A percentile compares a stretch with the other conserved stretches of the same genome.
phyloP scores from a whole-genome alignment of 2,329 filamentous ascomycete genomes.

The Epichloe aotearoae region DNA sequence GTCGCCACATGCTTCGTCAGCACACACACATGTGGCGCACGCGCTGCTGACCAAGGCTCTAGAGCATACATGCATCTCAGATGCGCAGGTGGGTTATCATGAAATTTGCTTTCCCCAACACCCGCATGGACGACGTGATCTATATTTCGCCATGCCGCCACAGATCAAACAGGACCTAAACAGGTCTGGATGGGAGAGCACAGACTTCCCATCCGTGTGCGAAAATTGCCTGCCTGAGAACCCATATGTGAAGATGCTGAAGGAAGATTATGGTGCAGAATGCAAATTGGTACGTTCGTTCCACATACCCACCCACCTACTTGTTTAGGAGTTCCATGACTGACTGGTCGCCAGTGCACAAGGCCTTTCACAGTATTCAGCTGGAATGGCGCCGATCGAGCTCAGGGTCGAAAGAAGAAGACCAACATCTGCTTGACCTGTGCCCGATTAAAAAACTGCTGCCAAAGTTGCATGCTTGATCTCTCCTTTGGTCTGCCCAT shows the following conservation, averaged over 20 bases:
- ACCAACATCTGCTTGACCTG: conserved; percentile 96
- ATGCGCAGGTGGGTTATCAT: not conserved
- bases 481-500: conserved; percentile 91
- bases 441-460: conserved; percentile 98
- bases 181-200: conserved; percentile 89
- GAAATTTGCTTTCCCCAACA: conserved; percentile 7
- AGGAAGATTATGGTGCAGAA: conserved; percentile 86
- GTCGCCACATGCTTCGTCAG: conserved; percentile 1
- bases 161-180: conserved; percentile 96
- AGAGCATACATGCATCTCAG: not conserved
- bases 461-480: conserved; percentile 97
- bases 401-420: conserved; percentile 73
- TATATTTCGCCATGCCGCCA: conserved; percentile 49
- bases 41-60: not conserved
- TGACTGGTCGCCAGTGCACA: conserved; percentile 46
- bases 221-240: conserved; percentile 94
- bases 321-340: not conserved
- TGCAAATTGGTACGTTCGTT: conserved; percentile 47
- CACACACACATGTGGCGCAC: not conserved
- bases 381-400: conserved; percentile 81
- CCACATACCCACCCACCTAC: not conserved
- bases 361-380: conserved; percentile 91
- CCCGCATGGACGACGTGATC: conserved; percentile 1
- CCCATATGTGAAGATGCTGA: conserved; percentile 97
- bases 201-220: conserved; percentile 77